Evolutionary conservation across 495 filamentous ascomycete genomes (phyloP).

Genomic region (Penicillium turbatum): DNA sequence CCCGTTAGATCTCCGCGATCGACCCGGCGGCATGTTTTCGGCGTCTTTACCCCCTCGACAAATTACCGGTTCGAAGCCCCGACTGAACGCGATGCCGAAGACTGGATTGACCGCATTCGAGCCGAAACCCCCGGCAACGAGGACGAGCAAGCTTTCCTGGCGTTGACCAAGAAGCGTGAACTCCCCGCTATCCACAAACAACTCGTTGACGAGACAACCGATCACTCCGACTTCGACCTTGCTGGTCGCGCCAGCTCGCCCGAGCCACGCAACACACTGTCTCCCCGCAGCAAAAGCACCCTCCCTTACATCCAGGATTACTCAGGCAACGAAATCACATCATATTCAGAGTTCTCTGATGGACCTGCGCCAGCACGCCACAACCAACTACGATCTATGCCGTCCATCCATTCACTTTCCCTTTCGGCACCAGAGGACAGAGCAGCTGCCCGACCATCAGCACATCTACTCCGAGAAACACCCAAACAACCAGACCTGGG

Average conservation of each 20-base stretch:
- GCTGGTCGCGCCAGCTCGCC: conserved; percentile 42
- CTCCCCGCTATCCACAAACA: conserved; percentile 31
- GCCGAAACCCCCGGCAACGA: conserved; percentile 77
- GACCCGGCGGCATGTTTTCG: conserved; percentile 76
- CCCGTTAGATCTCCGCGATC: conserved; percentile 83
- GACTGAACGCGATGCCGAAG: conserved; percentile 68
- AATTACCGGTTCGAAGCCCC: conserved; percentile 85
- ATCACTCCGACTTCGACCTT: conserved; percentile 39
- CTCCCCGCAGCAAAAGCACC: conserved; percentile 17
- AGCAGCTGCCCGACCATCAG: conserved; percentile 16
- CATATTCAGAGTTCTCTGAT: conserved; percentile 89
- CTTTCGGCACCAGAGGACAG: conserved; percentile 27
- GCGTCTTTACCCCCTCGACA: conserved; percentile 83
- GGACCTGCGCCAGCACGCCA: conserved; percentile 33
- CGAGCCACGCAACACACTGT: conserved; percentile 36
- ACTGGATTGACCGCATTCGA: conserved; percentile 83
- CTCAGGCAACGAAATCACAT: conserved; percentile 82
- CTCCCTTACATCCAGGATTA: conserved; percentile 63
- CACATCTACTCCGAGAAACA: conserved; percentile 40
- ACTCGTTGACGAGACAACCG: conserved; percentile 42
- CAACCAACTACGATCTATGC: conserved; percentile 30
- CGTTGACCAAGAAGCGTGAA: conserved; percentile 43
- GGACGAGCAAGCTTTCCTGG: conserved; percentile 74
- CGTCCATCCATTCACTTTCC: conserved; percentile 32
- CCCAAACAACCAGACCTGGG: conserved; percentile 54